Evolutionary conservation across 2,329 filamentous ascomycete species (phyloP).

Genomic region (Sporothrix pseudoabietina): DNA sequence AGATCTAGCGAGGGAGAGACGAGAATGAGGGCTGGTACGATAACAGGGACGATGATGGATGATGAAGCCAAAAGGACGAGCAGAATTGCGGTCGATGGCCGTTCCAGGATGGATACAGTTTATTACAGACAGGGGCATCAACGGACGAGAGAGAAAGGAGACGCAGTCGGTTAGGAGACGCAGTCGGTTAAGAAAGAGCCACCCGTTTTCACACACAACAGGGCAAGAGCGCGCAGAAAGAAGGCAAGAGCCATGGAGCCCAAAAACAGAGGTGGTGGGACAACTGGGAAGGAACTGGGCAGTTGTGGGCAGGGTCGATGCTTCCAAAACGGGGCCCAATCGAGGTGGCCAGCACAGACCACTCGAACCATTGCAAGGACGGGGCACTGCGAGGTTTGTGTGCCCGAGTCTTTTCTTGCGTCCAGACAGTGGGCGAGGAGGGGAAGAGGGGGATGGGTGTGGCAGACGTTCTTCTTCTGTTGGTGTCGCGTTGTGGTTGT

Average conservation of each 20-base stretch:
- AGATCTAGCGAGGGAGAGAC: slow-evolving; percentile 18
- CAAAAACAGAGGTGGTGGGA: background rate
- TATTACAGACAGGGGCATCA: background rate
- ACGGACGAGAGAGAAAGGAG: background rate
- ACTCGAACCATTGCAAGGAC: background rate
- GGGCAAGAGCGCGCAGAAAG: background rate
- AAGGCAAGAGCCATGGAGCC: background rate
- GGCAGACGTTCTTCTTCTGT: background rate
- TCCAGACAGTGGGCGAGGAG: background rate
- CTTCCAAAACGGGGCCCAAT: slow-evolving; percentile 17
- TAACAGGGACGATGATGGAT: background rate
- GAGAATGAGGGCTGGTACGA: slow-evolving; percentile 13
- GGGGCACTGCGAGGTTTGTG: slow-evolving; percentile 11
- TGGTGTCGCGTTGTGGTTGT: slow-evolving; percentile 30
- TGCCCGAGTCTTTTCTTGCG: background rate
- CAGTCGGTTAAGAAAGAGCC: background rate
- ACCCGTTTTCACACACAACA: background rate
- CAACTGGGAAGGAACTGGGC: slow-evolving; percentile 8
- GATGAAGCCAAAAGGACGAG: background rate
- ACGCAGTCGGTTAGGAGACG: background rate
- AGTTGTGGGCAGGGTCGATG: background rate
- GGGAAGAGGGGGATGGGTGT: slow-evolving; percentile 18
- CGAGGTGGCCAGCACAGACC: slow-evolving; percentile 6
- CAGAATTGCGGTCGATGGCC: background rate
- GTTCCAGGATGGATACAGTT: slow-evolving; percentile 3